Percentiles rank a stretch among this genome's conserved stretches.
Evolutionary conservation across 2,329 filamentous ascomycete species (phyloP).

Genomic region (Sarocladiaceae sp.): DNA sequence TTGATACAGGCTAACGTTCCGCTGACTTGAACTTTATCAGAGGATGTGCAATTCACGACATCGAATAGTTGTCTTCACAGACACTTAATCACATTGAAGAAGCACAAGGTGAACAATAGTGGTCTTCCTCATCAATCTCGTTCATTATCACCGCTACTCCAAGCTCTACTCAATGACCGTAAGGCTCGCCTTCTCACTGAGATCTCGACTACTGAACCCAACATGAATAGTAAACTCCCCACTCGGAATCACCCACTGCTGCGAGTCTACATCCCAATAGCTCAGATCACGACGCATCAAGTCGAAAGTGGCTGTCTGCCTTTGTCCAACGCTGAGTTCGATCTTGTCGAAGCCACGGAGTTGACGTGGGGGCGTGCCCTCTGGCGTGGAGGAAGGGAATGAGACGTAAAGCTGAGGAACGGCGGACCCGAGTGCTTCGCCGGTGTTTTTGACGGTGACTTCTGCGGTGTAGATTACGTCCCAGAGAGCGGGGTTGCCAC

Average conservation of each 20-base stretch:
- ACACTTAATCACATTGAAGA: no score
- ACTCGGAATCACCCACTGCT: constrained; percentile 52
- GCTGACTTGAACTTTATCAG: no score
- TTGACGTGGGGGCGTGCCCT: constrained; percentile 54
- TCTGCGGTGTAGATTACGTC: constrained; percentile 35
- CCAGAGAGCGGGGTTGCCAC: constrained; percentile 54
- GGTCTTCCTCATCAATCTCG: no score
- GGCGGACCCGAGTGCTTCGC: constrained; percentile 28
- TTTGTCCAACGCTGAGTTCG: constrained; percentile 43
- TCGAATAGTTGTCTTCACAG: no score
- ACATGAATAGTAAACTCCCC: constrained; percentile 20
- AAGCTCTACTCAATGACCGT: neutral
- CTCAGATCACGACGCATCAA: constrained; percentile 60
- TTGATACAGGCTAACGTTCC: no score
- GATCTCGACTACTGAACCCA: constrained; percentile 13
- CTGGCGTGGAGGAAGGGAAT: constrained; percentile 22
- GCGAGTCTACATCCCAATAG: constrained; percentile 57
- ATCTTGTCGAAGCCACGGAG: constrained; percentile 66
- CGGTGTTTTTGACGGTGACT: constrained; percentile 45
- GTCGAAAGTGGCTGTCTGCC: constrained; percentile 43
- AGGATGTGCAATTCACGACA: no score
- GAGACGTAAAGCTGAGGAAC: constrained; percentile 31
- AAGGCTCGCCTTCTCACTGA: neutral
- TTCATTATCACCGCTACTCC: no score
- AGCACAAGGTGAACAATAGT: no score